Percentiles rank a stretch among this genome's conserved stretches.
Conservation (phyloP, 1,284 basidiomycete genomes). For the Phaffia rhodozyma region DNA sequence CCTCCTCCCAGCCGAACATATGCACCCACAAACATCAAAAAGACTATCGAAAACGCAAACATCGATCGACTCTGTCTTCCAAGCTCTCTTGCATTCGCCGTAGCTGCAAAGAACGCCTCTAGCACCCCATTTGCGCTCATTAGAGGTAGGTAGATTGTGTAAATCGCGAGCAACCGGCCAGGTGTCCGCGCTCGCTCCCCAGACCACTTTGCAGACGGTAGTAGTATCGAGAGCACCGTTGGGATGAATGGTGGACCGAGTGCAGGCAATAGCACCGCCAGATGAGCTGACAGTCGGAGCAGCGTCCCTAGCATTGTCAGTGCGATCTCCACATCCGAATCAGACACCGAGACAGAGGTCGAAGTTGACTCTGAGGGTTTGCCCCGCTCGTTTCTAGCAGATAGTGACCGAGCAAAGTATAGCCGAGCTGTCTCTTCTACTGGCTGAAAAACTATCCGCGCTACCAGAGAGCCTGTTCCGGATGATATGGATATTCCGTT, state of each 20-base stretch:
- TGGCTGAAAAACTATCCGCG: constrained; percentile 82
- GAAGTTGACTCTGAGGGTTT: constrained; percentile 14
- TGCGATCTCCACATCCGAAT: not conserved
- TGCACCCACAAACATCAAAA: not conserved
- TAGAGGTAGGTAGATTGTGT: constrained; percentile 73
- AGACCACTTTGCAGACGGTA: constrained; percentile 47
- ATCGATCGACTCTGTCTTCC: constrained; percentile 48
- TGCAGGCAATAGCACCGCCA: constrained; percentile 56
- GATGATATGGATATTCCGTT: not conserved
- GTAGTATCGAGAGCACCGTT: constrained; percentile 52
- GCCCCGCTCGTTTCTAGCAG: not conserved
- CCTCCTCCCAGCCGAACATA: constrained; percentile 49
- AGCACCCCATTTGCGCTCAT: constrained; percentile 77
- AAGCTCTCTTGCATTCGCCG: constrained; percentile 53
- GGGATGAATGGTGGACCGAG: constrained; percentile 65
- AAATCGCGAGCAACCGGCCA: constrained; percentile 51
- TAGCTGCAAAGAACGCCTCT: constrained; percentile 76
- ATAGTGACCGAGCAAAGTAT: constrained; percentile 40
- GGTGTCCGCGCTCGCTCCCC: constrained; percentile 60
- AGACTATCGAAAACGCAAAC: constrained; percentile 19
- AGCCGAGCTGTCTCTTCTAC: constrained; percentile 80
- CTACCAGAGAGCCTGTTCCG: constrained; percentile 65
- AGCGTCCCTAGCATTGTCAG: constrained; percentile 40
- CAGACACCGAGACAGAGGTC: constrained; percentile 3
- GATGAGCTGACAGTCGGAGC: constrained; percentile 53